A percentile compares a stretch with the other conserved stretches of the same genome.
phyloP scores from a whole-genome alignment of 306 rosid genomes.

The Dalbergia cochinchinensis region DNA sequence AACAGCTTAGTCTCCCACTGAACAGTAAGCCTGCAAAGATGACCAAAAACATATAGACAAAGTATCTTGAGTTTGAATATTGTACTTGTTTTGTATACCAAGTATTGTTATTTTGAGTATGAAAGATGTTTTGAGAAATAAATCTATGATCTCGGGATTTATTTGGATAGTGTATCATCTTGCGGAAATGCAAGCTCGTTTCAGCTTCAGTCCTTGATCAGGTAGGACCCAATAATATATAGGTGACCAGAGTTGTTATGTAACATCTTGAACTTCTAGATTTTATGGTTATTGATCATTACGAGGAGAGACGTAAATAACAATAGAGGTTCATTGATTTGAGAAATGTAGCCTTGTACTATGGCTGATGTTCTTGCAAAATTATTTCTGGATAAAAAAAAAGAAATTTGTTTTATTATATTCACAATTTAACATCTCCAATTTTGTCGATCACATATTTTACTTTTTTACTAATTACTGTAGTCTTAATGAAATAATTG shows the following conservation, averaged over 20 bases:
- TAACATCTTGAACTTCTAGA: neutral
- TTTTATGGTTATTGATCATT: neutral
- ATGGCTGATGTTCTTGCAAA: too few species aligned
- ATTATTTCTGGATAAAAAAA: neutral
- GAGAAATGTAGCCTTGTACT: too few species aligned
- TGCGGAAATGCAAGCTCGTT: too few species aligned
- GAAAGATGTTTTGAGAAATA: neutral
- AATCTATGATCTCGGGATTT: neutral
- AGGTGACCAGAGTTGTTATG: neutral
- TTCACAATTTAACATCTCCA: neutral
- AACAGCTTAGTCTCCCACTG: slow-evolving; percentile 12
- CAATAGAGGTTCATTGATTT: too few species aligned
- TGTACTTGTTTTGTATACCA: neutral
- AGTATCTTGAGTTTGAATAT: neutral
- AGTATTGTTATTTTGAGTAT: neutral
- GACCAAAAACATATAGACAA: slow-evolving; percentile 15
- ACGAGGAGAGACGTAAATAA: neutral
- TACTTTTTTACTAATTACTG: neutral
- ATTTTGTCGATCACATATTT: neutral
- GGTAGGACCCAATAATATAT: neutral
- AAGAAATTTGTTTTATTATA: neutral
- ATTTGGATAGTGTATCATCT: neutral
- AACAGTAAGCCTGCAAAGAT: slow-evolving; percentile 43
- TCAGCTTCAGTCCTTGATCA: too few species aligned
- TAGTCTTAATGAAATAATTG: too few species aligned